Evolutionary conservation across 148 eudicot species (phyloP).

Genomic region (Rhododendron henanense): DNA sequence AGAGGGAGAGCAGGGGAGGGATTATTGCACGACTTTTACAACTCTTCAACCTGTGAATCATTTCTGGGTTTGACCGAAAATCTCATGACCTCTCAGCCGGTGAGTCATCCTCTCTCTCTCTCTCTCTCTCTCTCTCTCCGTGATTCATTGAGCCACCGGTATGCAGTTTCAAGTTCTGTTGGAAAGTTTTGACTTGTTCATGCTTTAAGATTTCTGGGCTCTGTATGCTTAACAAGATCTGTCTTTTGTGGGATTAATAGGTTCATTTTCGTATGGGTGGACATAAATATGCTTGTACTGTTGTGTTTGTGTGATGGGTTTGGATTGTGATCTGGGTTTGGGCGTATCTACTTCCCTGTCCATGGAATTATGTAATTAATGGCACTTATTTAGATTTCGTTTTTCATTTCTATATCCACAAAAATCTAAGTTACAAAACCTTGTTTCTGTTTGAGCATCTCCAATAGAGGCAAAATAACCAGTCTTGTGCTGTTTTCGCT

Average conservation of each 20-base stretch:
- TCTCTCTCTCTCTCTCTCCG: neutral
- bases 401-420: neutral
- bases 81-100: slow-evolving; percentile 1
- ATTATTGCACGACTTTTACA: neutral
- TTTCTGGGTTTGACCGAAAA: slow-evolving; percentile 6
- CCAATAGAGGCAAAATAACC: neutral
- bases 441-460: slow-evolving; percentile 2
- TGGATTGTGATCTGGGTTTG: slow-evolving; percentile 12
- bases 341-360: neutral
- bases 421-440: neutral
- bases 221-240: slow-evolving; percentile 1
- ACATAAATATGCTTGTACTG: neutral
- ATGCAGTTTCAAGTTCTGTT: neutral
- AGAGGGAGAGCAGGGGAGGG: neutral
- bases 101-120: neutral
- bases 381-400: neutral
- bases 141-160: neutral
- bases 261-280: neutral
- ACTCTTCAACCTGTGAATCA: neutral
- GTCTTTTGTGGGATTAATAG: neutral
- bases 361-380: neutral
- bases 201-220: neutral
- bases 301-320: slow-evolving; percentile 1
- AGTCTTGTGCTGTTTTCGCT: neutral
- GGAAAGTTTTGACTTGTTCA: neutral